Base-by-base conservation (phyloP, 805 yeast genomes). In the Saturnispora besseyi region DNA sequence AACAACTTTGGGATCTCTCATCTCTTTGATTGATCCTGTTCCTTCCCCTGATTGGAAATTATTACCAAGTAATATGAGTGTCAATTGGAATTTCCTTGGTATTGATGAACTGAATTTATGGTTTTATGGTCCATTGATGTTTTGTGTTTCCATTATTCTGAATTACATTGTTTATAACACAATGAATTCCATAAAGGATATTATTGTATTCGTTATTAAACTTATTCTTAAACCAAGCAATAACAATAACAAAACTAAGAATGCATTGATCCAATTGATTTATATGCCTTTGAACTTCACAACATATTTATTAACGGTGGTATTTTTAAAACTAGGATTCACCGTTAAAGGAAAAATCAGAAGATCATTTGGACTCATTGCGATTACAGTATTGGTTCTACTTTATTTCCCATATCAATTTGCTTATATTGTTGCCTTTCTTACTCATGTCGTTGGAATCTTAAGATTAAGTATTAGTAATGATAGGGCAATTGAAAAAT, bases 321-420 rank as follows among this genome's bases (percentile, higher is more conserved):
- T 50, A 3, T 50, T 46, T 26, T 38, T 41, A 9, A 41, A 36
- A 38, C 26, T 41, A 12, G 50, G 50, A 18, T 50, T 50, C 30
- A 43, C 31, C 8, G 29, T 41, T 22, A 9, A 44, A 40, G 44
- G 51, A 9, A 34, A 44, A 32, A 34, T 50, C 36, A 37, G 50
- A 30, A 44, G 52, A 40, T 46, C 57, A 2, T 24, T 55, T 10
- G 51, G 57, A 15, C 42, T 52, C 3, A 22, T 55, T n/a, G 30
- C 50, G 31, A 46, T 57, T n/a, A 41, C 53, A 10, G 32, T 53
- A 3, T 28, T 57, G 3, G 59, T 57, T 18, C 48, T 54, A 13
- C 36, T 82, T 24, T 84, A 82, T 59, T 67, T 87, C 12, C 96
- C 96, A 0, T 89, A 82, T 60, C 96, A 89, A 61, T 75, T 88